Base-by-base conservation (phyloP, 352 stramenopile genomes). In the Globisporangium lucens region DNA sequence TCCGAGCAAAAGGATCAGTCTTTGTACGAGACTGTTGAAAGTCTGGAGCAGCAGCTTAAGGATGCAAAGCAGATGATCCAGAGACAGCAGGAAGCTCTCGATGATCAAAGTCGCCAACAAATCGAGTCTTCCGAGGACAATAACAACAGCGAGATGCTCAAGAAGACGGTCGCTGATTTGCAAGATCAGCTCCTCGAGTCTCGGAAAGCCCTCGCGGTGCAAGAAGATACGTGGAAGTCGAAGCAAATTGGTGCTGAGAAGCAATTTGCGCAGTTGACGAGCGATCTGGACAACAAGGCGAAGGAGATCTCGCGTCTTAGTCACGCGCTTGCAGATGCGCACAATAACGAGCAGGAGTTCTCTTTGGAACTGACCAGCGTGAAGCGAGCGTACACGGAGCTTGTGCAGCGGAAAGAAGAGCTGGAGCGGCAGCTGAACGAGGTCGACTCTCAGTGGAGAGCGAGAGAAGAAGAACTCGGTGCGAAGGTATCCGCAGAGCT, bases 1-100 rank as follows among this genome's bases (percentile, higher is more conserved):
- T 75, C 63, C 1, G 77, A 87, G 62, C 68, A 63, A 6, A 79
- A 78, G 56, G 75, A 89, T 60, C 64, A 78, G 17, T 61, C 49
- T 29, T 46, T 85, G 4, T 67, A 77, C 9, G 76, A 89, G 29
- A 76, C 73, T 6, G 64, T 89, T 5, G 66, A 66, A 22, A 64
- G 30, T 22, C 65, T 91, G 2, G 56, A 82, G 66, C 65, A 79
- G 57, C 66, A 85, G 46, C 61, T 87, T 13, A 65, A 60, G 22
- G 72, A 71, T 22, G 55, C 56, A 9, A 63, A 66, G 36, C 35
- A 65, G 5, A 27, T 35, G 3, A n/a, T 78, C 6, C 13, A 22
- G 6, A 68, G 66, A 38, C 68, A 66, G n/a, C 35, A 66, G 17
- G n/a, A 65, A 2, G 64, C 59, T 30, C 64, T 64, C 46, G 64